Base-by-base conservation (phyloP, 257 asterid genomes). In the Nicotiana attenuata region DNA sequence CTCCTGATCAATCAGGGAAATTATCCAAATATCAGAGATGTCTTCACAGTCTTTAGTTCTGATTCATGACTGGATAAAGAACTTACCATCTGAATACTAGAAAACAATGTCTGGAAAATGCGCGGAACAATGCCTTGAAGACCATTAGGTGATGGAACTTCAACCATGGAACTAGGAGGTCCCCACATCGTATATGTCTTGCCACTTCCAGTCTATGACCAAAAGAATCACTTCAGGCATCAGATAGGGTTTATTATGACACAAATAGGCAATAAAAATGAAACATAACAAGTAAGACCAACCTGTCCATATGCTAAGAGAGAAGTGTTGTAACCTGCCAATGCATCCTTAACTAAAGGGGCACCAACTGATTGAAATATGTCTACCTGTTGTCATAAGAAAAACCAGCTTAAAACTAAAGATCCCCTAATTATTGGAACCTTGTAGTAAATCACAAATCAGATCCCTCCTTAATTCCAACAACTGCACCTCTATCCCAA, bases 111-210 rank as follows among this genome's bases (percentile, higher is more conserved):
- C 89, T 89, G 93, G 87, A 96, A 94, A 82, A 96, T 88, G 81
- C 98, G 97, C 4, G 99, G 98, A 63, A 85, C 98, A 76, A 93
- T 82, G 75, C 99, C 99, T 88, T 92, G 98, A 88, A 85, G 90
- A 66, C 90, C 94, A 88, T 76, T 78, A 61, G 85, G 86, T 24
- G 92, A 87, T 63, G 92, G 97, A 87, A 85, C 88, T 38, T 89
- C 97, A 80, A 94, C 91, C 93, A 96, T 94, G 14, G 99, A 93
- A 83, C 95, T 93, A 20, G 89, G 98, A 16, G 98, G 98, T 77
- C 99, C 98, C 98, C 98, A 96, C 98, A 96, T 92, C 50, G 99
- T 94, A 84, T 88, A 93, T 31, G 98, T 88, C 89, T 96, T 94
- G 26, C 99, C 99, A 87, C 97, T 96, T 59, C 98, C 98, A 87